A percentile compares a stretch with the other conserved stretches of the same genome.
These are phyloP conservation scores for Diaporthe sp. DNA, from an alignment of 2,329 filamentous ascomycete species.

Conservation along the genomic window DNA sequence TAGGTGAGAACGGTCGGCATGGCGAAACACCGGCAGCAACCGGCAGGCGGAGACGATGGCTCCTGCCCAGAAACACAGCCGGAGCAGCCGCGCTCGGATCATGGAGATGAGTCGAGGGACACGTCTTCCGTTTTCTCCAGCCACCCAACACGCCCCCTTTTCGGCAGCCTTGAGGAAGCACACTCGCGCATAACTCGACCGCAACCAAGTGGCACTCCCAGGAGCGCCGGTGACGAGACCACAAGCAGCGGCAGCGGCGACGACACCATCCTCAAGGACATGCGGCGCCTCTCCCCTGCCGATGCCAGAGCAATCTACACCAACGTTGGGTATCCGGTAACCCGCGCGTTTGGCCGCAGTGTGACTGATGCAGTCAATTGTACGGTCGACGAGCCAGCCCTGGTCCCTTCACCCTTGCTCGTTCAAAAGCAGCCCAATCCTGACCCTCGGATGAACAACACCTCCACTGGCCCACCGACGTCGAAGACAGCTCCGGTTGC, in stretches of 20 bases:
- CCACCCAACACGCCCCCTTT: constrained; percentile 53
- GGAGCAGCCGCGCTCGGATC: background rate
- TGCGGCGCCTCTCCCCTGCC: constrained; percentile 9
- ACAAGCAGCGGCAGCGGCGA: background rate
- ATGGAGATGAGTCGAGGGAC: background rate
- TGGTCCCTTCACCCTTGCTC: constrained; percentile 37
- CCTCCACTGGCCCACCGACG: background rate
- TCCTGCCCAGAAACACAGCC: background rate
- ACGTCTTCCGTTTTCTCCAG: constrained; percentile 13
- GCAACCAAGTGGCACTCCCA: constrained; percentile 28
- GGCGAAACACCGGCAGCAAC: background rate
- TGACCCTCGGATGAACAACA: background rate
- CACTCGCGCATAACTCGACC: constrained; percentile 55
- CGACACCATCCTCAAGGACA: constrained; percentile 26
- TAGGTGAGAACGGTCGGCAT: background rate
- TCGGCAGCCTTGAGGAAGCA: constrained; percentile 55
- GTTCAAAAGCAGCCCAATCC: background rate
- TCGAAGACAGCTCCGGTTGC: constrained; percentile 23
- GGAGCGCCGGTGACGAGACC: constrained; percentile 31
- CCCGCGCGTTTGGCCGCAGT: constrained; percentile 20
- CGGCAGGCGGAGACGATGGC: background rate
- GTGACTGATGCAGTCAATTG: constrained; percentile 21
- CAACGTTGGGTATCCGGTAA: background rate
- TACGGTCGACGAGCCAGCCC: constrained; percentile 15
- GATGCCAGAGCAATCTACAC: constrained; percentile 27